Percentiles rank a stretch among this genome's conserved stretches.
Conservation (phyloP, 75 land plant species). For the Pinus albicaulis region DNA sequence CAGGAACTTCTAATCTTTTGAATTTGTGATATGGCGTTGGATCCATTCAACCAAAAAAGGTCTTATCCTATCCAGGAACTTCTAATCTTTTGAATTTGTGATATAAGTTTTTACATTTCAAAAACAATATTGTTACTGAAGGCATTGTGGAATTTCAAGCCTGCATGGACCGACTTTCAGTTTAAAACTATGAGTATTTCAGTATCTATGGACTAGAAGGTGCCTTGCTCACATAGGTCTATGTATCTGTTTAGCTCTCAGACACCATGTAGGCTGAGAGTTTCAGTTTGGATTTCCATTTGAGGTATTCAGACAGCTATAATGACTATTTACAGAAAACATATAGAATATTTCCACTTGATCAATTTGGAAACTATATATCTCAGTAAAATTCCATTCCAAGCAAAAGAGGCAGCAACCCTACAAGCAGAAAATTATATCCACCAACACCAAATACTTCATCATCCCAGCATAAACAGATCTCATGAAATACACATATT, state of each 20-base stretch:
- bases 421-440: not conserved
- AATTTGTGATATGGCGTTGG: too few relatives aligned
- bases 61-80: too few relatives aligned
- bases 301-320: too few relatives aligned
- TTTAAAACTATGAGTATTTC: too few relatives aligned
- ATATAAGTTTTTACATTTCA: not conserved
- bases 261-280: too few relatives aligned
- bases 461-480: not conserved
- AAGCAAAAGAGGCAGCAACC: not conserved
- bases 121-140: not conserved
- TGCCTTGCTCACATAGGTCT: too few relatives aligned
- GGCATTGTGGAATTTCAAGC: not conserved
- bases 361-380: not conserved
- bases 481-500: slow-evolving; percentile 16
- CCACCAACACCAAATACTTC: not conserved
- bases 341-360: not conserved
- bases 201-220: too few relatives aligned
- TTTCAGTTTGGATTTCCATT: too few relatives aligned
- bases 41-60: not conserved
- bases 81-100: too few relatives aligned
- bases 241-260: too few relatives aligned
- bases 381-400: not conserved
- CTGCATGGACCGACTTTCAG: too few relatives aligned
- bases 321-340: not conserved
- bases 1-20: too few relatives aligned